Percentiles rank a stretch among this genome's conserved stretches.
Evolutionary conservation across 805 yeast species (phyloP).

Genomic region (Lachancea sp.): DNA sequence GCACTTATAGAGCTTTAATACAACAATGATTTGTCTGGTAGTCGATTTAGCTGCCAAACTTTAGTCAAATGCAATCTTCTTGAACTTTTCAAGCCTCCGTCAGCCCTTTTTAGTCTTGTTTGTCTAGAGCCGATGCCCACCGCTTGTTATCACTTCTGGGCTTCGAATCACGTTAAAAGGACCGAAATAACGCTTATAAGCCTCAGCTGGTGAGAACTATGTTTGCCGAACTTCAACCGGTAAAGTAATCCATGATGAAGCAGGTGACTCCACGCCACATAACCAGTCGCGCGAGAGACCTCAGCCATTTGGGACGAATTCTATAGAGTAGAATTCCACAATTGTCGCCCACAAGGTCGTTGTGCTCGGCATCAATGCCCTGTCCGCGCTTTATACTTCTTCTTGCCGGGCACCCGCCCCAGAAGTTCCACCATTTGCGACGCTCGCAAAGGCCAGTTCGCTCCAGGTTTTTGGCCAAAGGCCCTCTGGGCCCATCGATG

Average conservation of each 20-base stretch:
- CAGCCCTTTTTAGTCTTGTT: no score
- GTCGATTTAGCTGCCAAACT: no score
- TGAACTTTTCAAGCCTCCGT: no score
- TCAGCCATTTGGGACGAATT: conserved; percentile 47
- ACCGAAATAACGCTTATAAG: no score
- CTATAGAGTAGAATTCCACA: conserved; percentile 63
- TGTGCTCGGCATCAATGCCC: conserved; percentile 68
- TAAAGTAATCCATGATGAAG: conserved; percentile 42
- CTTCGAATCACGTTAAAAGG: no score
- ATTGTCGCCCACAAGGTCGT: conserved; percentile 54
- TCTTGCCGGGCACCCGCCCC: conserved; percentile 76
- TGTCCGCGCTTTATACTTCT: conserved; percentile 70
- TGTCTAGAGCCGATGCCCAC: no score
- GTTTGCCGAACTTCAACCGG: conserved; percentile 25
- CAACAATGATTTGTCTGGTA: no score
- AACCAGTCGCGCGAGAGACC: conserved; percentile 40
- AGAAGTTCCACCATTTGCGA: conserved; percentile 87
- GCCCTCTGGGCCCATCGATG: conserved; percentile 92
- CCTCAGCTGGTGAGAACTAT: no score
- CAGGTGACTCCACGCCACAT: conserved; percentile 64
- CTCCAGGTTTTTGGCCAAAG: conserved; percentile 66
- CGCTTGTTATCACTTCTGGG: no score
- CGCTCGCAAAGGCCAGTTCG: conserved; percentile 74
- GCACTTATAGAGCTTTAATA: not conserved
- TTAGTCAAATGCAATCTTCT: no score